Base-by-base conservation (phyloP, 2,329 filamentous ascomycete genomes). In the Apiospora marii region DNA sequence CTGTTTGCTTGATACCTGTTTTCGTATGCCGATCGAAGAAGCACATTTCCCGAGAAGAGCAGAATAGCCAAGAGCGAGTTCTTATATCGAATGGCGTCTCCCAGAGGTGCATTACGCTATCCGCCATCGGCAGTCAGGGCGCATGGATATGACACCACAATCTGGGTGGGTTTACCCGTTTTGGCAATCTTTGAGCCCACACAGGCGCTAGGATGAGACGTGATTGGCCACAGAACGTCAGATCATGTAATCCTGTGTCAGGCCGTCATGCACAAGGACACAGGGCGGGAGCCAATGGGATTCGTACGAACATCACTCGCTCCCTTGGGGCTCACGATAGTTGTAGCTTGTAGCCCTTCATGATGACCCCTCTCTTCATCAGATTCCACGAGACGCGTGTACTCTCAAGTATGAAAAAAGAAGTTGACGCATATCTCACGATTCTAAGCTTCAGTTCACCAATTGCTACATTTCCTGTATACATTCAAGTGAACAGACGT, bases 321-420 rank as follows among this genome's bases (percentile, higher is more conserved):
- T 37, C 16, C 30, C 19, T 27, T 34, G 34, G 3, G 22, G 30
- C 34, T 12, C 30, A 61, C 53, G 16, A 61, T 61, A 19, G 16
- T 12, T 4, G 22, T 37, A 14, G 3, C 10, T 4, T 34, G 30
- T 37, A 12, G 16, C 6, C 5, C 16, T 10, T 19, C 30, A 22
- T 58, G 14, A 19, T 37, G 16, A 2, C 22, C 13, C 34, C 41
- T 10, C 19, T 41, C 8, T 2, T 24, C 10, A 3, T 4, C 4
- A 2, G 1, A 2, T 19, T 22, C 4, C 10, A 2, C 1, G 34
- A n/a, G 12, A 13, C n/a, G 12, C 4, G 4, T 41, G 30, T 13
- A n/a, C n/a, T 7, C 22, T 41, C 19, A 13, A 13, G 4, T 34
- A 16, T 19, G 49, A 6, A 14, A 41, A 41, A 24, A 1, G 10